phyloP scores from a whole-genome alignment of 306 rosid species.

The Ochetophila trinervis region DNA sequence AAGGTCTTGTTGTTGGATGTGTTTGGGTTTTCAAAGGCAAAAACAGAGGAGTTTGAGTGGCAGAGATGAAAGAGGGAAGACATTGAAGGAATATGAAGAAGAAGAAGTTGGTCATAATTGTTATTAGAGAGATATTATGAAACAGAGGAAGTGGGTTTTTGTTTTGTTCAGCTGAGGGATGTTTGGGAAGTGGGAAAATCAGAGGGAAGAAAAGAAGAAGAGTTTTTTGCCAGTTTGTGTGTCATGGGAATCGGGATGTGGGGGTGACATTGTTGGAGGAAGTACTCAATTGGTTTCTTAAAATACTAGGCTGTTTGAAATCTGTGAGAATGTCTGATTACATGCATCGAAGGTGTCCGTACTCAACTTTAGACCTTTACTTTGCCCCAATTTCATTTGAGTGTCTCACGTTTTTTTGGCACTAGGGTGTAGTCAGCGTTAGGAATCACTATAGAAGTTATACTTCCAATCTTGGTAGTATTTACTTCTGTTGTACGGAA shows the following conservation, averaged over 20 bases:
- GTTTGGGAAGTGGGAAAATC: not conserved
- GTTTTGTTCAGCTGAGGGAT: not conserved
- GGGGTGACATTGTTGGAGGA: not conserved
- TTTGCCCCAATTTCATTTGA: no score
- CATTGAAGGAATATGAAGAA: conserved; percentile 23
- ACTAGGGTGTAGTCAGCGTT: no score
- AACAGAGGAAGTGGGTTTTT: not conserved
- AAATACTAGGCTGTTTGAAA: not conserved
- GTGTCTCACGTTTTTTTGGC: no score
- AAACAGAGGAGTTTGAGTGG: conserved; percentile 31
- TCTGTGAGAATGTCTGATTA: not conserved
- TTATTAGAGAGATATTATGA: not conserved
- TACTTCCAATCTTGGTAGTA: no score
- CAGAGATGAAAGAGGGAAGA: conserved; percentile 17
- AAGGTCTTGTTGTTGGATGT: conserved; percentile 29
- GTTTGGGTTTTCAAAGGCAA: conserved; percentile 54
- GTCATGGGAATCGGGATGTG: not conserved
- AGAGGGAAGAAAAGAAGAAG: no score
- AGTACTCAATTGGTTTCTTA: not conserved
- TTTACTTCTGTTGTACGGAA: no score
- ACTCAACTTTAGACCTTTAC: no score
- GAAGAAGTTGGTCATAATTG: conserved; percentile 1
- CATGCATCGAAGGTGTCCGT: no score
- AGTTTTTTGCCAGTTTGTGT: not conserved
- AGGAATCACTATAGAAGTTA: no score